Base-by-base conservation (phyloP, 345 rosid genomes). In the Salix udensis region DNA sequence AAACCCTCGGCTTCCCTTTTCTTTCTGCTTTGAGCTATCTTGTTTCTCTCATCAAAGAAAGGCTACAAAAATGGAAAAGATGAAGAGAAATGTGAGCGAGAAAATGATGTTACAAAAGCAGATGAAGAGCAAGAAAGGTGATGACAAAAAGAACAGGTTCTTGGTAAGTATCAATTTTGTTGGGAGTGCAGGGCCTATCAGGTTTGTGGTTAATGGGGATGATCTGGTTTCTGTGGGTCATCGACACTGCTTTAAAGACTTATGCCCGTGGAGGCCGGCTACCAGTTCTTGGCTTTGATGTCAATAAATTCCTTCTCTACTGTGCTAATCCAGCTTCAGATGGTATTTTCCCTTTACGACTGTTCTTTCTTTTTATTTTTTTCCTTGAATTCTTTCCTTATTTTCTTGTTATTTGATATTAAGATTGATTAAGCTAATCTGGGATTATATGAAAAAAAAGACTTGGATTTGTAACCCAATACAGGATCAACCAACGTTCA, bases 111-210 rank as follows among this genome's bases (percentile, higher is more conserved):
- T 68, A 3, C 31, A 55, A 2, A 68, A 64, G 79, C 68, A 76
- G 34, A 69, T 55, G 23, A 60, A 69, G 68, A 69, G 26, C 0
- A 34, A 53, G 52, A 58, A 58, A 26, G 19, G 13, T 11, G 36
- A 18, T 24, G 36, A n/a, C 1, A 73, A 67, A 31, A 58, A 30
- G 36, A 78, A 40, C 1, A 78, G 73, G 50, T 52, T 67, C 6
- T 36, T 78, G 81, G 52, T 78, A 15, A 67, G 30, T 28, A 18
- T 78, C 18, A 78, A 68, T 74, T 68, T 78, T 26, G 12, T 73
- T 30, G 81, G 81, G 2, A 78, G 81, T 46, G 64, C 81, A 19
- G 81, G 81, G 30, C 77, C 81, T 1, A 19, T 78, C 24, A 78
- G 62, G 61, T 67, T 68, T 30, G 73, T 78, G 19, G 74, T 78